Evolutionary conservation across 1,139 yeast genomes (phyloP).

Genomic region (Citeromyces hawaiiensis): DNA sequence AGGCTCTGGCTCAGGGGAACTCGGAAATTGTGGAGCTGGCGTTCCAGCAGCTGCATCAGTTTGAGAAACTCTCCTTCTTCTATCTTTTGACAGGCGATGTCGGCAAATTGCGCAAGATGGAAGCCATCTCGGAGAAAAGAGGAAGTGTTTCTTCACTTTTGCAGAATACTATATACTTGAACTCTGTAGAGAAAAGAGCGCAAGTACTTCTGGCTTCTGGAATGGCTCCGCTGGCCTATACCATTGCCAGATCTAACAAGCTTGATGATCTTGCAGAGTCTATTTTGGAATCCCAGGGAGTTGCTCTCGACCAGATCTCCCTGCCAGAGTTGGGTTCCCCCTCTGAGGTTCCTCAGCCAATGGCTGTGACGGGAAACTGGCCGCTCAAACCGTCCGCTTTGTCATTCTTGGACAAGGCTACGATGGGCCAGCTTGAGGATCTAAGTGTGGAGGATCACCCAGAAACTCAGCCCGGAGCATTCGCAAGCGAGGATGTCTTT

Average conservation of each 20-base stretch:
- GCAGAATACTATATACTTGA: constrained; percentile 71
- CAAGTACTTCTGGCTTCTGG: constrained; percentile 68
- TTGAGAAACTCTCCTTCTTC: constrained; percentile 82
- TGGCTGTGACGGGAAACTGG: constrained; percentile 51
- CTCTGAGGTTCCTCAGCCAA: constrained; percentile 26
- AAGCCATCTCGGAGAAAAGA: constrained; percentile 79
- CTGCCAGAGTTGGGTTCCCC: constrained; percentile 41
- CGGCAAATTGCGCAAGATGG: constrained; percentile 70
- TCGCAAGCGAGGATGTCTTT: constrained; percentile 18
- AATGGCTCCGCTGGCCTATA: constrained; percentile 79
- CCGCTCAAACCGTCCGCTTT: constrained; percentile 64
- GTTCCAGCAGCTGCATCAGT: constrained; percentile 75
- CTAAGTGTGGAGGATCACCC: constrained; percentile 6
- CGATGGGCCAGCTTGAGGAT: constrained; percentile 51
- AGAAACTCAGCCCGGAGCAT: constrained; percentile 6
- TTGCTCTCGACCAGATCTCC: constrained; percentile 50
- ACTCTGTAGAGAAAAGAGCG: constrained; percentile 67
- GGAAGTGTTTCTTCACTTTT: constrained; percentile 71
- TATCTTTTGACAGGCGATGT: constrained; percentile 76
- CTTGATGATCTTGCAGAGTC: constrained; percentile 60
- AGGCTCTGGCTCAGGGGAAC: constrained; percentile 86
- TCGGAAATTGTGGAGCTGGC: constrained; percentile 75
- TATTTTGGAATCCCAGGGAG: constrained; percentile 57
- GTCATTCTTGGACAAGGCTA: constrained; percentile 78
- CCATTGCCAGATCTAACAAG: constrained; percentile 84